Evolutionary conservation across 192 early-diverging fungal species (phyloP), one percentile per base, ranked within the genome.

Genomic region (Coemansia sp.): DNA sequence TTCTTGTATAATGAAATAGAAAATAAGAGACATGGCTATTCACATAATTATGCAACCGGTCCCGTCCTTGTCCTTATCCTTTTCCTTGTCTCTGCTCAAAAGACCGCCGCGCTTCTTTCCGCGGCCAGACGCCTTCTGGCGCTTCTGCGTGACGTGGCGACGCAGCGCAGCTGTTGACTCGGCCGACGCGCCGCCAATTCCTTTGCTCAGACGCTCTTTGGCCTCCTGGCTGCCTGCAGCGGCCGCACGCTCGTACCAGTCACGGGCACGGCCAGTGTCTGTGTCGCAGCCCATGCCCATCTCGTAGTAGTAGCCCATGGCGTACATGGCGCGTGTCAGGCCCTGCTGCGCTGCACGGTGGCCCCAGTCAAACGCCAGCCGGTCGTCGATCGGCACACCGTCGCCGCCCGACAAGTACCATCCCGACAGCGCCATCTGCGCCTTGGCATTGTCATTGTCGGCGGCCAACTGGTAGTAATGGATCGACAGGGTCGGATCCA

Each of bases 291-390:
- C 87, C 63, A 94, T 84, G 38, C 93, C 93, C 59, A 84, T 83
- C 64, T 94, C 92, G 66, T 88, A 83, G 79, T 91, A 94, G 75
- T 94, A 96, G 43, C 95, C 95, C 84, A 98, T 84, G 5, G 90
- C 91, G 65, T 87, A 94, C 84, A 95, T 87, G 5, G 95, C 95
- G 55, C 88, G 85, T 11, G 88, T 85, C 21, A 90, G 67, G 5
- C 88, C 88, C 68, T 87, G 85, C 39, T 88, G 86, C 45, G 95
- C 94, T 4, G 94, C 90, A n/a, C 84, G 83, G 38, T 79, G 80
- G 56, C 89, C 92, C 87, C 94, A 94, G 60, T 90, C 84, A 65
- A 89, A 89, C 2, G 94, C 92, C 56, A 91, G 81, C 2, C 77
- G 70, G 62, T 93, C 90, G 65, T 90, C 85, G 51, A 83, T 77